phyloP scores from a whole-genome alignment of 2,329 filamentous ascomycete species.

The Rhinocladiella similis region DNA sequence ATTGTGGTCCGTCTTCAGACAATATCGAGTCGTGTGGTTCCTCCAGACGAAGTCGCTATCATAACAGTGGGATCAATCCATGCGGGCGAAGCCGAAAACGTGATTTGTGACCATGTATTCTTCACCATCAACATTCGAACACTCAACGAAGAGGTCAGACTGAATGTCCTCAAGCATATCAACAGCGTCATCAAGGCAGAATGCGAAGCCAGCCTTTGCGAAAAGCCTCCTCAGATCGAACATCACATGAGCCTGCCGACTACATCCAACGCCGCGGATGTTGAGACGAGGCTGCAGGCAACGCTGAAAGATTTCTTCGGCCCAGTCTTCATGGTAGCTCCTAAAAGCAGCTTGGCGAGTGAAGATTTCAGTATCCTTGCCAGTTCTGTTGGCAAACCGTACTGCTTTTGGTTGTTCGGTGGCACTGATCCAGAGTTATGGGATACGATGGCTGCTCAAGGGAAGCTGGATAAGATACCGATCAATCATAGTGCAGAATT shows the following conservation, averaged over 20 bases:
- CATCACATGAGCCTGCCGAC: slow-evolving; percentile 53
- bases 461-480: slow-evolving; percentile 34
- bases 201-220: slow-evolving; percentile 50
- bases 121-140: slow-evolving; percentile 57
- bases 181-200: slow-evolving; percentile 58
- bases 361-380: slow-evolving; percentile 63
- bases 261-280: slow-evolving; percentile 50
- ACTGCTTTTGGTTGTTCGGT: slow-evolving; percentile 58
- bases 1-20: slow-evolving; percentile 59
- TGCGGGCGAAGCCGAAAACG: slow-evolving; percentile 60
- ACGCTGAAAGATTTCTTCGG: slow-evolving; percentile 44
- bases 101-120: slow-evolving; percentile 56
- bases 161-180: slow-evolving; percentile 49
- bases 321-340: slow-evolving; percentile 24
- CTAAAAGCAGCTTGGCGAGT: slow-evolving; percentile 30
- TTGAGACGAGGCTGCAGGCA: slow-evolving; percentile 37
- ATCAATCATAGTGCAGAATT: slow-evolving; percentile 62
- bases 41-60: slow-evolving; percentile 55
- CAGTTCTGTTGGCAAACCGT: slow-evolving; percentile 50
- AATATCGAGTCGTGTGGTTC: slow-evolving; percentile 56
- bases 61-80: slow-evolving; percentile 59
- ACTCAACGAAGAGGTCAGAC: slow-evolving; percentile 45
- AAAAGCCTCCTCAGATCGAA: slow-evolving; percentile 48
- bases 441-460: neutral
- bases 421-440: slow-evolving; percentile 33